Base-by-base conservation (phyloP, 768 basidiomycete species). In the Clathrus columnatus region DNA sequence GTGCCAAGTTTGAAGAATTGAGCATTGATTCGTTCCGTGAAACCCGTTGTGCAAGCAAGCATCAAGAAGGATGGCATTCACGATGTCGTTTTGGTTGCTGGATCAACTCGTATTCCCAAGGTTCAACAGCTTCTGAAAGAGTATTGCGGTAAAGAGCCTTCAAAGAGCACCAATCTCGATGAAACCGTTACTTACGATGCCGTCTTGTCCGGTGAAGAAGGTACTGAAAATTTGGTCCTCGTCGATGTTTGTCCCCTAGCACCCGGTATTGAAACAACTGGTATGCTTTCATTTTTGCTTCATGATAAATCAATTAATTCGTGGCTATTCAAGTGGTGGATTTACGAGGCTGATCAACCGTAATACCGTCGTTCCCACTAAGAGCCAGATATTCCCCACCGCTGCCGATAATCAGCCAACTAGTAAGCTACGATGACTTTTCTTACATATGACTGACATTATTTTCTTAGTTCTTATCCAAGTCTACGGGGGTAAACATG, bases 21-120 rank as follows among this genome's bases (percentile, higher is more conserved):
- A 96, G 95, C 83, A 87, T 96, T 76, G 95, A 99, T 65, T 83
- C 98, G 51, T 99, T 99, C 88, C 29, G 91, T 98, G 91, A 94
- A 94, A 78, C 95, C 95, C 60, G 95, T 98, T 59, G 94, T 97
- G 72, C 95, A 97, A 72, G 95, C 95, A 61, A 87, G 87, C 63
- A 86, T 98, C 68, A 95, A 94, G 84, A 99, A 98, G 82, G 95
- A 97, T 64, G 87, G 92, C 61, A 74, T 99, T 51, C 82, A 94
- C 61, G 94, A 98, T 74, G 87, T 91, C 60, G 88, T 92, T 49
- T 90, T 95, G 51, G 92, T 95, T 58, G 92, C 92, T 71, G 92
- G 92, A 72, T 98, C 95, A 26, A 99, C 95, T 63, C 94, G 95
- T 84, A 99, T 99, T 65, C 95, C 95, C 72, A 96, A 96, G 78